A percentile compares a stretch with the other conserved stretches of the same genome.
Conservation (phyloP, 2,329 filamentous ascomycete species). For the Helicocarpus griseus region DNA sequence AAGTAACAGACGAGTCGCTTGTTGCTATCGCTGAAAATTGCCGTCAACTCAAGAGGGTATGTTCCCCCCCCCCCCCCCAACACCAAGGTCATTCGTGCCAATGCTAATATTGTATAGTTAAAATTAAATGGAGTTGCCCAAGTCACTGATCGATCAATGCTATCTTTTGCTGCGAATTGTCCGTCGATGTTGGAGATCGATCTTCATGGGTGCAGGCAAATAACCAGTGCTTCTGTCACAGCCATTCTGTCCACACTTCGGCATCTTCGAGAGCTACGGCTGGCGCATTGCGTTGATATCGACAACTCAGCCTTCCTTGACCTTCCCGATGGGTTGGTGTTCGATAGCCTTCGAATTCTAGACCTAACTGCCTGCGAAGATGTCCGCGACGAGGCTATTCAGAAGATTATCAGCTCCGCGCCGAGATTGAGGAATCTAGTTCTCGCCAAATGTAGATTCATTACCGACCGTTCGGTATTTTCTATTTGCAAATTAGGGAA, state of each 20-base stretch:
- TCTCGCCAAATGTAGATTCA: conserved; percentile 83
- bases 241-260: conserved; percentile 67
- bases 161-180: conserved; percentile 79
- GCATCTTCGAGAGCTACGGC: conserved; percentile 78
- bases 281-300: conserved; percentile 76
- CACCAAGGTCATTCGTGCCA: neutral
- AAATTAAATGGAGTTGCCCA: conserved; percentile 92
- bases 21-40: conserved; percentile 71
- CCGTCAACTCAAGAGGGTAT: conserved; percentile 73
- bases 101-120: conserved; percentile 46
- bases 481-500: conserved; percentile 85
- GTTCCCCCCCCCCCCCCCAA: conserved; percentile 20
- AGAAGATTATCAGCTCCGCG: conserved; percentile 76
- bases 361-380: conserved; percentile 83
- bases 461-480: conserved; percentile 80
- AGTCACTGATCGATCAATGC: conserved; percentile 69
- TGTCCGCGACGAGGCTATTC: conserved; percentile 76
- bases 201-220: conserved; percentile 69
- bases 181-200: conserved; percentile 95
- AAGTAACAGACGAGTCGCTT: conserved; percentile 78
- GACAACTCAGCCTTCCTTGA: conserved; percentile 80
- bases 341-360: conserved; percentile 83
- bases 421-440: conserved; percentile 87
- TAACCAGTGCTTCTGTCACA: conserved; percentile 77
- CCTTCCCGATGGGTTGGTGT: conserved; percentile 58